Conservation (phyloP, 108 stramenopile genomes). For the Nitzschia palea region DNA sequence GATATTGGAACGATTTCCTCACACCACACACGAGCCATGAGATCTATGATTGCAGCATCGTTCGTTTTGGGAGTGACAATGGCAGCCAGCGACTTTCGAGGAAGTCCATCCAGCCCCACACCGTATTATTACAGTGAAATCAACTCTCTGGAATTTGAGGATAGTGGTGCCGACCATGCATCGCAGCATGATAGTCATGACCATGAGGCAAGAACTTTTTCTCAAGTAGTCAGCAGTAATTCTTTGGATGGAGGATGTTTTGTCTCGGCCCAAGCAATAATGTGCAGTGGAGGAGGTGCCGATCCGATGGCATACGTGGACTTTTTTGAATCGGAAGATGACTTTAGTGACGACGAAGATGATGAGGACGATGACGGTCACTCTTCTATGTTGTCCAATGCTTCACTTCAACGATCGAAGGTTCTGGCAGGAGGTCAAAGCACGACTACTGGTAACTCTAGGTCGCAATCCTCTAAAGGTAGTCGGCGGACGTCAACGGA, state of each 20-base stretch:
- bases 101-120: not conserved
- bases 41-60: not conserved
- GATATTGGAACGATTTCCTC: not conserved
- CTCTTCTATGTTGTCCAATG: conserved; percentile 55
- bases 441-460: not conserved
- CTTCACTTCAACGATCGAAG: conserved; percentile 33
- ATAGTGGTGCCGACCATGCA: not conserved
- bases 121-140: conserved; percentile 26
- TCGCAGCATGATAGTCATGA: not conserved
- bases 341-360: conserved; percentile 45
- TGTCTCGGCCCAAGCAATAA: conserved; percentile 32
- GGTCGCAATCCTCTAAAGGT: not conserved
- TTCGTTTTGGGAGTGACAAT: not conserved
- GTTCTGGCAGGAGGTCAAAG: not conserved
- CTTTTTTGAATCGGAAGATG: not conserved
- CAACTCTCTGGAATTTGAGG: conserved; percentile 13
- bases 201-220: not conserved
- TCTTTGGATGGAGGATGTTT: conserved; percentile 36
- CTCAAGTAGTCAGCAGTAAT: conserved; percentile 19
- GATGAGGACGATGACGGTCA: conserved; percentile 64
- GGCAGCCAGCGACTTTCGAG: not conserved
- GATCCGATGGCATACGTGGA: conserved; percentile 2
- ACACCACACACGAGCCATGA: not conserved
- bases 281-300: conserved; percentile 22
- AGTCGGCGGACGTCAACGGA: not conserved